These are phyloP conservation scores for Gnomoniopsis sp. DNA, from an alignment of 2,329 filamentous ascomycete genomes.

Conservation along the genomic window DNA sequence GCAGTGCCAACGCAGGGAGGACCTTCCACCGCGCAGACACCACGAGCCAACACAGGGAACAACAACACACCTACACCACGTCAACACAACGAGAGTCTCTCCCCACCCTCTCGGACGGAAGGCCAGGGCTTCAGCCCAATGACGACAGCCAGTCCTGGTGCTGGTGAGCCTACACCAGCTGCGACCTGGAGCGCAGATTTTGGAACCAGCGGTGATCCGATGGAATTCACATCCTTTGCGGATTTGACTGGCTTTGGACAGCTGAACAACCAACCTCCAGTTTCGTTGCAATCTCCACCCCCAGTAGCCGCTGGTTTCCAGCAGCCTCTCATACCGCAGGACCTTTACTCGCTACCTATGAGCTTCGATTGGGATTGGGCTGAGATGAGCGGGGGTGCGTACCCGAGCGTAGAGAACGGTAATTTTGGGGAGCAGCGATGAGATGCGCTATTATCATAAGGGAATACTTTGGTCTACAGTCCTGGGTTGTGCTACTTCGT, in stretches of 20 bases:
- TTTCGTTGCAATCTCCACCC: slow-evolving; percentile 32
- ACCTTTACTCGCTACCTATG: slow-evolving; percentile 94
- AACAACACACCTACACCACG: slow-evolving; percentile 29
- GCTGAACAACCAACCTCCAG: slow-evolving; percentile 24
- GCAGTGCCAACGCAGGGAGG: slow-evolving; percentile 21
- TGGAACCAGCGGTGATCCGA: slow-evolving; percentile 27
- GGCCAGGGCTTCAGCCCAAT: slow-evolving; percentile 35
- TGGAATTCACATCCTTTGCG: slow-evolving; percentile 34
- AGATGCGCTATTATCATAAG: neutral
- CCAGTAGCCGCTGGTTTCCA: slow-evolving; percentile 53
- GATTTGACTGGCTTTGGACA: slow-evolving; percentile 43
- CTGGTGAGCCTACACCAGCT: slow-evolving; percentile 38
- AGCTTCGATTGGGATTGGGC: slow-evolving; percentile 87
- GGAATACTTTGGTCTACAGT: neutral
- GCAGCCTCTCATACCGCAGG: slow-evolving; percentile 86
- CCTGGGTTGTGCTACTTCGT: neutral
- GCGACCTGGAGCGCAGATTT: slow-evolving; percentile 44
- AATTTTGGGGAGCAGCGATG: slow-evolving; percentile 35
- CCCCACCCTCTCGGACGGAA: slow-evolving; percentile 24
- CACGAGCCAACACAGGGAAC: slow-evolving; percentile 25
- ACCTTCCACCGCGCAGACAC: slow-evolving; percentile 29
- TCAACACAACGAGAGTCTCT: slow-evolving; percentile 26
- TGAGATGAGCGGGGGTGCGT: slow-evolving; percentile 63
- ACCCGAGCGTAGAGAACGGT: slow-evolving; percentile 63
- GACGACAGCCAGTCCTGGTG: slow-evolving; percentile 34